Evolutionary conservation across 2,329 filamentous ascomycete genomes (phyloP), one percentile per base, ranked within the genome.

Genomic region (Aureobasidium leucospermi): DNA sequence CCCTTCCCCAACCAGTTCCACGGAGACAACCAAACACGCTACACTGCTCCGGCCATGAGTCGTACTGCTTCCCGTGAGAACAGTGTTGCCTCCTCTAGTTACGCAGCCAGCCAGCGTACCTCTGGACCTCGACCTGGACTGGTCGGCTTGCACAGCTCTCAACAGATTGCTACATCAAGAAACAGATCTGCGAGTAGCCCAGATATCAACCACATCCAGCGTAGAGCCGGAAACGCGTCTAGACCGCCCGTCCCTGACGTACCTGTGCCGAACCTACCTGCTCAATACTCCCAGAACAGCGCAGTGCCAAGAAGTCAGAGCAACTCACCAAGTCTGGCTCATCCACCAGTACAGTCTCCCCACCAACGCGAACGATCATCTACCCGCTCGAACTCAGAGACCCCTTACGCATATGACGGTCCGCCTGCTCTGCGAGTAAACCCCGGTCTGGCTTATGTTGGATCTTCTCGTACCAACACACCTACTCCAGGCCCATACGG

Each of bases 161-260:
- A 63, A 74, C 81, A 70, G 76, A 71, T 74, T 57, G 68, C 68
- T 60, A 72, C 67, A 61, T 72, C 86, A 63, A 86, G 90, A 70
- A 85, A 87, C 69, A 83, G 94, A 64, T 96, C 92, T 39, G 95
- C 95, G 68, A 97, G 93, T 75, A 96, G 92, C 63, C 93, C 94
- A 7, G 92, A 97, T 71, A 96, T 96, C 66, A 90, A 95, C 65
- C 48, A 82, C 57, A 80, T 80, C 51, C 78, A 79, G 69, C 79
- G 85, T 63, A 78, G 84, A 69, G 73, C 77, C 76, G 79, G 64
- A 82, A 83, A 73, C 79, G 73, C 57, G 67, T 68, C 69, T 45
- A 69, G 68, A 52, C 69, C 72, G 31, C 66, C 70, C 29, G 73
- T 77, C 13, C 75, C 74, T n/a, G 74, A 76, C n/a, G 67, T 76